phyloP scores from a whole-genome alignment of 2,329 filamentous ascomycete species.

The Monosporascus sp. region DNA sequence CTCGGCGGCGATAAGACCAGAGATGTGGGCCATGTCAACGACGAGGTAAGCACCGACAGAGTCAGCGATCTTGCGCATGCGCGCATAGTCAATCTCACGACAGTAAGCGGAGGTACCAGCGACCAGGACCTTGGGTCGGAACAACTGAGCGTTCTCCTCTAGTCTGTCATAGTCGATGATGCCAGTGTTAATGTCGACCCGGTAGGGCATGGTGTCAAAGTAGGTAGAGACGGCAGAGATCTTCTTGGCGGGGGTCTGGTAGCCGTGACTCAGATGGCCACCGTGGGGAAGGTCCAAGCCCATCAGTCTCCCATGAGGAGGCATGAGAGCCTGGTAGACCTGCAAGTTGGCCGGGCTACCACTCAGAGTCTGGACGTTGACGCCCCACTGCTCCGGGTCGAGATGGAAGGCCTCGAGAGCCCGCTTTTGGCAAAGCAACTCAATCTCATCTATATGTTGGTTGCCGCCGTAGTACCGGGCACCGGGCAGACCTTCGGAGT shows the following conservation, averaged over 20 bases:
- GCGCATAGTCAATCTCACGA: conserved; percentile 91
- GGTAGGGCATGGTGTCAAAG: conserved; percentile 98
- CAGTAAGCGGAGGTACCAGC: conserved; percentile 98
- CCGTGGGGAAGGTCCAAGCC: conserved; percentile 91
- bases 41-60: conserved; percentile 90
- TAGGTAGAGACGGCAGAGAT: conserved; percentile 98
- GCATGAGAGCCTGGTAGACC: conserved; percentile 97
- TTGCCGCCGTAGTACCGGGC: conserved; percentile 99
- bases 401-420: conserved; percentile 88
- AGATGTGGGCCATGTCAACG: conserved; percentile 98
- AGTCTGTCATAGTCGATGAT: conserved; percentile 96
- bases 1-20: conserved; percentile 84
- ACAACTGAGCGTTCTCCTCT: conserved; percentile 83
- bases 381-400: conserved; percentile 87
- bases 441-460: conserved; percentile 96
- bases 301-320: conserved; percentile 93
- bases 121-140: conserved; percentile 92
- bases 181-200: conserved; percentile 81
- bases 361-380: conserved; percentile 93
- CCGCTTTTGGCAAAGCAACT: conserved; percentile 90
- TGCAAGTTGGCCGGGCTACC: conserved; percentile 96
- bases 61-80: conserved; percentile 95
- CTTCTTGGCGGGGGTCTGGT: conserved; percentile 93
- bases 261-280: conserved; percentile 92
- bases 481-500: conserved; percentile 97